A percentile compares a stretch with the other conserved stretches of the same genome.
phyloP scores from a whole-genome alignment of 345 rosid species.

The Melaleuca quinquenervia region DNA sequence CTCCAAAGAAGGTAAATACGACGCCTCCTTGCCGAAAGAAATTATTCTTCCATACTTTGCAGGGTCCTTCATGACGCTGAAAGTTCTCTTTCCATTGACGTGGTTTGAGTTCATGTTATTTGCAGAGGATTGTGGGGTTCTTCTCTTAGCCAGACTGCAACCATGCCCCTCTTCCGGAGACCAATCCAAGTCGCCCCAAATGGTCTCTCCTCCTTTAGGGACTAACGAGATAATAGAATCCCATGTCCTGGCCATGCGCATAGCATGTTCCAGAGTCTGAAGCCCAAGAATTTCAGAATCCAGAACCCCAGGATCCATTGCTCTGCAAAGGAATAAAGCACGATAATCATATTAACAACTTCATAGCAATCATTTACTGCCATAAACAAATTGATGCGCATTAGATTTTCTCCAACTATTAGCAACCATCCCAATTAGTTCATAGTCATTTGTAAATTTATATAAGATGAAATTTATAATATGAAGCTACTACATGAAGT shows the following conservation, averaged over 20 bases:
- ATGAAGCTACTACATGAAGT: background rate
- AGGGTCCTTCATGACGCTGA: slow-evolving; percentile 18
- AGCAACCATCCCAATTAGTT: background rate
- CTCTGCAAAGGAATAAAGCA: slow-evolving; percentile 19
- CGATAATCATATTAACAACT: background rate
- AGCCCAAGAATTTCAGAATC: slow-evolving; percentile 42
- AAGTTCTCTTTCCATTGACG: slow-evolving; percentile 12
- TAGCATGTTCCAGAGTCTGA: slow-evolving; percentile 47
- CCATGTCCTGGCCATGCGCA: slow-evolving; percentile 65
- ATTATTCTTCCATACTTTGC: slow-evolving; percentile 54
- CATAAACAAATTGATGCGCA: background rate
- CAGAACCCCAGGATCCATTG: slow-evolving; percentile 37
- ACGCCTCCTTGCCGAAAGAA: slow-evolving; percentile 47
- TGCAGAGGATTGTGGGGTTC: slow-evolving; percentile 1
- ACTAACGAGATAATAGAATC: slow-evolving; percentile 54
- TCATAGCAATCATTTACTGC: background rate
- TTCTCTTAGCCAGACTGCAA: slow-evolving; percentile 27
- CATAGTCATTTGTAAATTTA: background rate
- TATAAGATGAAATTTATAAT: too few relatives aligned
- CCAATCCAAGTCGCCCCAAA: slow-evolving; percentile 63
- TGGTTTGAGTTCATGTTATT: slow-evolving; percentile 15
- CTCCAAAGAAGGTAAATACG: slow-evolving; percentile 31
- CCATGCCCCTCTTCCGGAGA: slow-evolving; percentile 43
- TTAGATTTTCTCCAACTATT: background rate
- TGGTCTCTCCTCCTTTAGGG: slow-evolving; percentile 73